Evolutionary conservation across 495 filamentous ascomycete genomes (phyloP), one percentile per base, ranked within the genome.

Genomic region (Schizothecium vesticola): DNA sequence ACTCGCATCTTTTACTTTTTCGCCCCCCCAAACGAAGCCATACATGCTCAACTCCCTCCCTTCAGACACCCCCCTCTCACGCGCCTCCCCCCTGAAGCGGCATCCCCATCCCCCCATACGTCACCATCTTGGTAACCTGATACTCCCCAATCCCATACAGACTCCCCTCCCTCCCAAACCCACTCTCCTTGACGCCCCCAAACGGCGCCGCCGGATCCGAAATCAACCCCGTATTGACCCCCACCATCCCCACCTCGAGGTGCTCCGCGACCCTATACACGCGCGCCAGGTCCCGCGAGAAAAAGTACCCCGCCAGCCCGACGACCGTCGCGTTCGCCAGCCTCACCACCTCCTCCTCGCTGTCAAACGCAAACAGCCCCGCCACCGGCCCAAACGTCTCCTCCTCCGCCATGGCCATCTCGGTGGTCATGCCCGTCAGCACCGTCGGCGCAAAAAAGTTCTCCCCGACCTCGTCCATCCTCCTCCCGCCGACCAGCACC

Each of bases 121-220:
- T 95, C 51, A 97, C 87, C 81, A 87, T 95, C 85, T 99, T 99
- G 57, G 90, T 91, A 63, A 86, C 80, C 74, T 90, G 85, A 78
- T 96, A 99, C 80, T 97, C 95, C 11, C 91, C 91, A 72, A 96
- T 90, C 19, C 95, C 95, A 75, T 96, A 92, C 78, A 90, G 90
- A 77, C 90, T 94, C 36, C 95, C 95, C 80, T 99, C 94, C 36
- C 94, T 79, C 22, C 95, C 94, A 71, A 97, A 97, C 4, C 94
- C 94, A 75, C 90, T 93, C 79, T 92, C 84, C 79, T 99, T 99
- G 21, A 99, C 92, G 67, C 94, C 95, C 22, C 94, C 95, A 76
- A 97, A 99, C 66, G 92, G 92, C 68, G 90, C 81, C 1, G 90
- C 91, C 76, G 88, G 87, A 76, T 96, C 92, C 71, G 90, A 93